A percentile compares a stretch with the other conserved stretches of the same genome.
Conservation (phyloP, 2,329 filamentous ascomycete genomes). For the Periconia macrospinosa region DNA sequence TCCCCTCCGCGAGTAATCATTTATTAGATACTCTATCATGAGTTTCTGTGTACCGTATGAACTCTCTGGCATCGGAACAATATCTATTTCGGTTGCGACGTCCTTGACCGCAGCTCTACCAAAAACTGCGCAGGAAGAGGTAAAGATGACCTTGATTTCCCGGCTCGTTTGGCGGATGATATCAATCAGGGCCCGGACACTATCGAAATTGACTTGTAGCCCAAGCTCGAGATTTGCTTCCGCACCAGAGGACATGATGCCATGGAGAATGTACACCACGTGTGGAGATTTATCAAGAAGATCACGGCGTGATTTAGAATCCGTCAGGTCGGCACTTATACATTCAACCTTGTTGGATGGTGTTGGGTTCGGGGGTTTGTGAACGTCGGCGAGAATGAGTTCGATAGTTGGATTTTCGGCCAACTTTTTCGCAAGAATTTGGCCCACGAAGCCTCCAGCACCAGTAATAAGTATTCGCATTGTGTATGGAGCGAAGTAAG, state of each 20-base stretch:
- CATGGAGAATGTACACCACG: constrained; percentile 62
- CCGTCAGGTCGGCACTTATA: constrained; percentile 57
- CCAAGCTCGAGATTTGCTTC: constrained; percentile 64
- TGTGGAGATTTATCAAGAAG: constrained; percentile 33
- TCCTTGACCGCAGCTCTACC: constrained; percentile 57
- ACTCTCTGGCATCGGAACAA: constrained; percentile 63
- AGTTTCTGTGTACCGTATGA: constrained; percentile 67
- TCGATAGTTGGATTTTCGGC: constrained; percentile 50
- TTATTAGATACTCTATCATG: constrained; percentile 63
- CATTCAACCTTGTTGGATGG: constrained; percentile 53
- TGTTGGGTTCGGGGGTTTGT: constrained; percentile 52
- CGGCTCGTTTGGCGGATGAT: constrained; percentile 53
- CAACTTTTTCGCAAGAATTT: constrained; percentile 60
- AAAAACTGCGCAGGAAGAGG: constrained; percentile 65
- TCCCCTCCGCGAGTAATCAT: constrained; percentile 63
- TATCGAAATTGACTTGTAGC: constrained; percentile 63
- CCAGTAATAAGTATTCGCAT: constrained; percentile 63
- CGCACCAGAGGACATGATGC: constrained; percentile 67
- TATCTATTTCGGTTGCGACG: constrained; percentile 38
- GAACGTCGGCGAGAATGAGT: constrained; percentile 61
- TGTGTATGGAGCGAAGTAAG: neutral
- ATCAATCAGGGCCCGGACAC: constrained; percentile 58
- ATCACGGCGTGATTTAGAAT: constrained; percentile 22
- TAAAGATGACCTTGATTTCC: constrained; percentile 62
- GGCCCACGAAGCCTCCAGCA: constrained; percentile 66